Base-by-base conservation (phyloP, 352 stramenopile genomes). In the Phytopythium delawarense region DNA sequence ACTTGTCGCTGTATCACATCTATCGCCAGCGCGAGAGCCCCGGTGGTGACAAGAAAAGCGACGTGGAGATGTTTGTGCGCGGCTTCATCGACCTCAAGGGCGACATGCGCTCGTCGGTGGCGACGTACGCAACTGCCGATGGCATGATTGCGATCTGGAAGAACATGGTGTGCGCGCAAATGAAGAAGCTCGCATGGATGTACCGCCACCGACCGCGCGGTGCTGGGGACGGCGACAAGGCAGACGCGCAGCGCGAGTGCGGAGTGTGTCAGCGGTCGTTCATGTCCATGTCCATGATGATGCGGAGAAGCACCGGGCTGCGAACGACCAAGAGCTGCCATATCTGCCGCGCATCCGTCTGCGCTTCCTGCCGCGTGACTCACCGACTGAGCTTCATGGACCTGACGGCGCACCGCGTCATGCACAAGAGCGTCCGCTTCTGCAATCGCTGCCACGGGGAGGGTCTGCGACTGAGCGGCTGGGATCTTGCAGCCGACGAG, bases 151-250 rank as follows among this genome's bases (percentile, higher is more conserved):
- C 25, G 20, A 37, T 62, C 25, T 30, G 28, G 28, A 45, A 72
- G 34, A 72, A 70, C 39, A 39, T 71, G 23, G 62, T 72, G 50
- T 84, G 72, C 39, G 66, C 72, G 2, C 57, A 72, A n/a, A 74
- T 76, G 55, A 83, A 84, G 62, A 87, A 84, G 52, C 66, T 87
- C 20, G 57, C 67, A n/a, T 86, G 76, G 74, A 39, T 71, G 40
- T 57, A 69, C 57, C 40, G 40, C 8, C 40, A 62, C 25, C 40
- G 13, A 37, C 62, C 62, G 49, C 71, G 37, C 25, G 66, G 60
- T 48, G 57, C 39, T n/a, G 67, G 46, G 44, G n/a, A 21, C 52
- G 50, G 30, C 28, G 35, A 40, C 59, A 54, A 59, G 63, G 46
- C 18, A 59, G 50, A 15, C 57, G 61, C 37, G 15, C 34, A 52